Evolutionary conservation across 2,329 filamentous ascomycete genomes (phyloP), one percentile per base, ranked within the genome.

Genomic region (Bertia moriformis): DNA sequence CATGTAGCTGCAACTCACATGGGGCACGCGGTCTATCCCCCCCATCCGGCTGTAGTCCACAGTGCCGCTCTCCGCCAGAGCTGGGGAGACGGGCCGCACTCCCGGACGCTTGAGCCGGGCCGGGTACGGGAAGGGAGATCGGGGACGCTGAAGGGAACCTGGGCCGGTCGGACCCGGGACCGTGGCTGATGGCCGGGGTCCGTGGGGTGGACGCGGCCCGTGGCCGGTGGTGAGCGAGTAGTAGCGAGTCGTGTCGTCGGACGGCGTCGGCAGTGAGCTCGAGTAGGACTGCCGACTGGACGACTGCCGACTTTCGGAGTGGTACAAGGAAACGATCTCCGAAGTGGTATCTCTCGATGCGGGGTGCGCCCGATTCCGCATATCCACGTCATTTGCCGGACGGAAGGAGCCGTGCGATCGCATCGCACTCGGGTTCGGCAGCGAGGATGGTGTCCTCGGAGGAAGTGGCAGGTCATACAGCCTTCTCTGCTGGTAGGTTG

Each of bases 51-150:
- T 65, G 48, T 68, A 68, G 47, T 70, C 66, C 38, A 69, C 51
- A 36, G 47, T 51, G 4, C 66, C 66, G 43, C 59, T 61, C 42
- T 68, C 63, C 4, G 63, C 63, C 39, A 69, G 48, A 37, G 65
- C 65, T 13, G 67, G 67, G 12, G 67, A 72, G 19, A 61, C 55
- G 35, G 67, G 60, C 32, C 65, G 59, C 27, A 67, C 55, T 3
- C 68, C 68, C 14, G 69, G 69, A 15, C 71, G 64, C 48, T 65
- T 73, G 22, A 75, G 53, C 14, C 71, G 66, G 36, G 70, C 66
- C 18, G 71, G 71, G 42, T 76, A 75, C 17, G 69, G 69, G 43
- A 70, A 75, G 1, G 72, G 71, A 17, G 72, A 75, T 19, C 69
- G 62, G 37, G 71, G 67, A n/a, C 70, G 61, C 45, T 71, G 69